A percentile compares a stretch with the other conserved stretches of the same genome.
Evolutionary conservation across 1,284 basidiomycete genomes (phyloP).

Genomic region (Ganoderma boninense): DNA sequence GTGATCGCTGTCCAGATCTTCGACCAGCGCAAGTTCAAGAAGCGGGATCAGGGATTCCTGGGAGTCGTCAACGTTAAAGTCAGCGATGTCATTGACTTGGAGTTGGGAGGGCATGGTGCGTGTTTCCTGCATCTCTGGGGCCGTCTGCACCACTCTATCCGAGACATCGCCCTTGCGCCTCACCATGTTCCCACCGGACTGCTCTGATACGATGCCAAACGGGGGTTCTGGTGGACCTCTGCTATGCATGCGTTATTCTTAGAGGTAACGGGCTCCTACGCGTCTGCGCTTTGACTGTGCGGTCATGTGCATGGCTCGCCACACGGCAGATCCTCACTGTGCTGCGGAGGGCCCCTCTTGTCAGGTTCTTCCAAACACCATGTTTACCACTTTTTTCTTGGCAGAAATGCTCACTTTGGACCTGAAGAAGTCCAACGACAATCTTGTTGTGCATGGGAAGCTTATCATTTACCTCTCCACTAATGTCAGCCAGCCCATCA

Average conservation of each 20-base stretch:
- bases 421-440: slow-evolving; percentile 88
- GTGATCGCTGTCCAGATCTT: slow-evolving; percentile 97
- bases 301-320: not conserved
- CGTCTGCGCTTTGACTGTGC: not conserved
- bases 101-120: slow-evolving; percentile 80
- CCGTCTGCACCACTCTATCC: not conserved
- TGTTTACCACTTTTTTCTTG: not conserved
- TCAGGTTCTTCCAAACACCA: not conserved
- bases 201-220: not conserved
- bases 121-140: slow-evolving; percentile 21
- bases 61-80: slow-evolving; percentile 92
- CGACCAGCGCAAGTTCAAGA: slow-evolving; percentile 97
- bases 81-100: slow-evolving; percentile 82
- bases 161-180: not conserved
- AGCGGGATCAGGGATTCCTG: slow-evolving; percentile 93
- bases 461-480: slow-evolving; percentile 84
- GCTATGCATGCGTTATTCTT: not conserved
- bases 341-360: not conserved
- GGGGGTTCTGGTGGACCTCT: not conserved
- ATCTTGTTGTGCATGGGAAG: slow-evolving; percentile 87
- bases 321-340: not conserved
- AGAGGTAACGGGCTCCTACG: not conserved
- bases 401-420: slow-evolving; percentile 84
- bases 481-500: slow-evolving; percentile 62
- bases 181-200: not conserved